phyloP scores from a whole-genome alignment of 1,284 basidiomycete species.

The Tilletia walkeri region DNA sequence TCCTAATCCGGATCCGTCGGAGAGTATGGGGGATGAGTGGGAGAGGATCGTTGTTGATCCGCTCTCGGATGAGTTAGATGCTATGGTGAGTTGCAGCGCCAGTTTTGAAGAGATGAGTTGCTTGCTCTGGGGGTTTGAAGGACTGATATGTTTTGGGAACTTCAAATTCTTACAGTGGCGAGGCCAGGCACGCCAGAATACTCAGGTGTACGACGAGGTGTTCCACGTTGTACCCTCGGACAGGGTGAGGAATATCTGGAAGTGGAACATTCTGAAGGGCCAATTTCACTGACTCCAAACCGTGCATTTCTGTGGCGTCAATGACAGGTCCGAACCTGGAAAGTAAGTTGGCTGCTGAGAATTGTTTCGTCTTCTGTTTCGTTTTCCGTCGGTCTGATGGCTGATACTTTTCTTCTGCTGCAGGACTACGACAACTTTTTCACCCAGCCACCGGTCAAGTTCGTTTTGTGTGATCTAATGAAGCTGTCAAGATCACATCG shows the following conservation, averaged over 20 bases:
- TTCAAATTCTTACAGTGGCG: conserved; percentile 59
- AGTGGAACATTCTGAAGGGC: conserved; percentile 31
- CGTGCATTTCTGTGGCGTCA: conserved; percentile 40
- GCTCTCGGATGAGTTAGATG: conserved; percentile 26
- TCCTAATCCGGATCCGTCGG: conserved; percentile 24
- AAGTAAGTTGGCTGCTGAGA: not conserved
- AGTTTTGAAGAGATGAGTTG: too few species aligned
- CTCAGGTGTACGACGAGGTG: conserved; percentile 75
- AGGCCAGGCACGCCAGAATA: conserved; percentile 72
- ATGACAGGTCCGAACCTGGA: conserved; percentile 41
- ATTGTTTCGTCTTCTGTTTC: too few species aligned
- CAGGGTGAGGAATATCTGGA: conserved; percentile 61
- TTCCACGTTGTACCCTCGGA: conserved; percentile 81
- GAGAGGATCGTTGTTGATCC: conserved; percentile 27
- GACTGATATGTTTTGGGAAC: too few species aligned
- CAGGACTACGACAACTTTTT: conserved; percentile 60
- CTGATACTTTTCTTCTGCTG: not conserved
- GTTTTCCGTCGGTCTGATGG: not conserved
- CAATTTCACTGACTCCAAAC: not conserved
- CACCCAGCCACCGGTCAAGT: conserved; percentile 65
- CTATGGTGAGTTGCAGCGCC: conserved; percentile 9
- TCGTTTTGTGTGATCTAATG: not conserved
- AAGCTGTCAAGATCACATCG: not conserved
- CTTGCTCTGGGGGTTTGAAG: too few species aligned
- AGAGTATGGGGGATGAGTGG: conserved; percentile 59